Percentiles rank a stretch among this genome's conserved stretches.
Evolutionary conservation across 345 rosid species (phyloP).

Genomic region (Clausena lansium): DNA sequence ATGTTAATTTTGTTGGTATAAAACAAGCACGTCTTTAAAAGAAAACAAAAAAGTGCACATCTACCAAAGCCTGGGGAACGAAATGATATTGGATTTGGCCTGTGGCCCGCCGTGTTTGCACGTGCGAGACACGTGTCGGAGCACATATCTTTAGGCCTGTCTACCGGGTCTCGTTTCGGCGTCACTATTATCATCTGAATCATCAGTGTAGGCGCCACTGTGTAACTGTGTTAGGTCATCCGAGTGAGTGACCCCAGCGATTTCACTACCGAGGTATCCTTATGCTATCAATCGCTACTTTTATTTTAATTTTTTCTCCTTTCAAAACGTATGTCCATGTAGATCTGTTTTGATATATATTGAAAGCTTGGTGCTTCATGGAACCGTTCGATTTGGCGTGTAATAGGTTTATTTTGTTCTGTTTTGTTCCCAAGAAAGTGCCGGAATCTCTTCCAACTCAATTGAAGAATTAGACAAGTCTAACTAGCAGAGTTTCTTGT

Average conservation of each 20-base stretch:
- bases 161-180: too few relatives aligned
- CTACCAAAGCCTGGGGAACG: too few relatives aligned
- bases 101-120: background rate
- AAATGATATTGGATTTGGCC: too few relatives aligned
- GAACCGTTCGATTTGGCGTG: background rate
- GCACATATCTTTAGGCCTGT: too few relatives aligned
- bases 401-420: background rate
- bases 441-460: background rate
- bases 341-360: background rate
- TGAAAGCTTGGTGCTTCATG: background rate
- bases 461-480: background rate
- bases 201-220: background rate
- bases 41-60: too few relatives aligned
- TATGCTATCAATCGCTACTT: background rate
- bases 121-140: too few relatives aligned
- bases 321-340: background rate
- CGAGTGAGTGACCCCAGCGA: conserved; percentile 18
- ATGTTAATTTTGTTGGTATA: too few relatives aligned
- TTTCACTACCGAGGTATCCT: background rate
- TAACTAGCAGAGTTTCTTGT: background rate
- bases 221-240: conserved; percentile 19
- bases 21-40: too few relatives aligned
- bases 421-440: background rate
- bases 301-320: background rate
- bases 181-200: background rate